phyloP scores from a whole-genome alignment of 805 yeast genomes.

The Kazachstania psychrophila region DNA sequence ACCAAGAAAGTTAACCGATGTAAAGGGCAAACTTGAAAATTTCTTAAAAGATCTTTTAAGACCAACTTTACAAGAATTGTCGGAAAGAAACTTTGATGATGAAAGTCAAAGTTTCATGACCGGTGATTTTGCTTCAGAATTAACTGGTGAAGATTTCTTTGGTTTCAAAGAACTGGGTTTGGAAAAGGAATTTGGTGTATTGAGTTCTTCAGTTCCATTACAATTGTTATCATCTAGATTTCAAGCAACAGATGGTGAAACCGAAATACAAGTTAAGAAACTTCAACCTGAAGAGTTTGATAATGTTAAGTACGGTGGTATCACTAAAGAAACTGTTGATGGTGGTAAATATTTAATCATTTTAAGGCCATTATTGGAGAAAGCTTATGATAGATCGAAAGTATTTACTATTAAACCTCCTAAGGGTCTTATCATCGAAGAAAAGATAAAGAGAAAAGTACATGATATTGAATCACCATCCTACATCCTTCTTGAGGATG shows the following conservation, averaged over 20 bases:
- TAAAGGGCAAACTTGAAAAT: conserved; percentile 53
- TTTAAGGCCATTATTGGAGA: conserved; percentile 45
- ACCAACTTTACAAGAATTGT: conserved; percentile 65
- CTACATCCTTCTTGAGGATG: conserved; percentile 69
- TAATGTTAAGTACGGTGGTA: conserved; percentile 42
- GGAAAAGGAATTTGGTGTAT: conserved; percentile 81
- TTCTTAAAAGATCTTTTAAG: conserved; percentile 74
- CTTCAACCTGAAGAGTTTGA: conserved; percentile 58
- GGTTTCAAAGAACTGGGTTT: conserved; percentile 92
- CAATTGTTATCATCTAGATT: conserved; percentile 50
- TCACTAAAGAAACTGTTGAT: conserved; percentile 44
- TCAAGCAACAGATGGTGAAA: conserved; percentile 62
- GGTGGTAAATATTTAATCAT: conserved; percentile 41
- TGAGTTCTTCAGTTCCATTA: conserved; percentile 80
- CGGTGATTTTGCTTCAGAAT: conserved; percentile 87
- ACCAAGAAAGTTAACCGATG: conserved; percentile 56
- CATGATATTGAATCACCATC: conserved; percentile 24
- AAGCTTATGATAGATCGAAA: conserved; percentile 36
- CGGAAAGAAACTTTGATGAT: conserved; percentile 74
- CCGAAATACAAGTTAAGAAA: conserved; percentile 42
- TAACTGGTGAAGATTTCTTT: conserved; percentile 91
- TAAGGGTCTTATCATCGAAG: conserved; percentile 26
- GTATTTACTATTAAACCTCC: conserved; percentile 35
- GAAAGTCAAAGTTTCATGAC: conserved; percentile 89
- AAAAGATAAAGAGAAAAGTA: conserved; percentile 24